phyloP scores from a whole-genome alignment of 2,329 filamentous ascomycete genomes.

The Blumeria graminis region DNA sequence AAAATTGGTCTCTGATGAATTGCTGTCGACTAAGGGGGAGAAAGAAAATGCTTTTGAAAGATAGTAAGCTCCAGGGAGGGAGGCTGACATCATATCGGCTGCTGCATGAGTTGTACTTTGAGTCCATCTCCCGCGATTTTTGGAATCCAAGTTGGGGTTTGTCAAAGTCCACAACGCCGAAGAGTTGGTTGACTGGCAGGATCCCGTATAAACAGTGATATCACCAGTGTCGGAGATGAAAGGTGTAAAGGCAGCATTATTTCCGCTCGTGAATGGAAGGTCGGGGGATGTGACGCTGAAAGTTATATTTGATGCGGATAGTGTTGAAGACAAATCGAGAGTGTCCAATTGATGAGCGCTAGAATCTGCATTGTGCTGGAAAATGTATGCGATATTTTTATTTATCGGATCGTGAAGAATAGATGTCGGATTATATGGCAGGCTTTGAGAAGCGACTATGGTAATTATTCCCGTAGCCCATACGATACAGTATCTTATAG shows the following conservation, averaged over 20 bases:
- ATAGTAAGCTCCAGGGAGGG: slow-evolving; percentile 25
- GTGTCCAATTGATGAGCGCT: slow-evolving; percentile 27
- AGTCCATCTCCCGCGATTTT: slow-evolving; percentile 28
- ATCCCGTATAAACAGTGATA: slow-evolving; percentile 49
- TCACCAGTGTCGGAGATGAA: slow-evolving; percentile 42
- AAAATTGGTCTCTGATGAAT: slow-evolving; percentile 14
- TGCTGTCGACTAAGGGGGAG: slow-evolving; percentile 11
- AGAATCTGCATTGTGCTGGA: slow-evolving; percentile 22
- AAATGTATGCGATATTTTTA: slow-evolving; percentile 40
- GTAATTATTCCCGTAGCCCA: neutral
- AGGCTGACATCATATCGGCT: slow-evolving; percentile 15
- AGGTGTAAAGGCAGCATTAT: slow-evolving; percentile 37
- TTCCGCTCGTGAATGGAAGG: slow-evolving; percentile 37
- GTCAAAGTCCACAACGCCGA: slow-evolving; percentile 44
- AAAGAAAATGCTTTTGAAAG: slow-evolving; percentile 23
- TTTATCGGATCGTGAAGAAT: slow-evolving; percentile 30
- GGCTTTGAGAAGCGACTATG: slow-evolving; percentile 17
- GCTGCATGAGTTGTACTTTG: slow-evolving; percentile 18
- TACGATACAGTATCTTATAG: neutral
- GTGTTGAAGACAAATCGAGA: slow-evolving; percentile 35
- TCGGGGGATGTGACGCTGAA: slow-evolving; percentile 27
- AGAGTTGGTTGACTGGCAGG: slow-evolving; percentile 32
- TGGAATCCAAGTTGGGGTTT: slow-evolving; percentile 7
- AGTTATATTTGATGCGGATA: slow-evolving; percentile 23
- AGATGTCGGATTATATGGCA: slow-evolving; percentile 59